Evolutionary conservation across 2,329 filamentous ascomycete species (phyloP).

Genomic region (Botryotinia globosa): DNA sequence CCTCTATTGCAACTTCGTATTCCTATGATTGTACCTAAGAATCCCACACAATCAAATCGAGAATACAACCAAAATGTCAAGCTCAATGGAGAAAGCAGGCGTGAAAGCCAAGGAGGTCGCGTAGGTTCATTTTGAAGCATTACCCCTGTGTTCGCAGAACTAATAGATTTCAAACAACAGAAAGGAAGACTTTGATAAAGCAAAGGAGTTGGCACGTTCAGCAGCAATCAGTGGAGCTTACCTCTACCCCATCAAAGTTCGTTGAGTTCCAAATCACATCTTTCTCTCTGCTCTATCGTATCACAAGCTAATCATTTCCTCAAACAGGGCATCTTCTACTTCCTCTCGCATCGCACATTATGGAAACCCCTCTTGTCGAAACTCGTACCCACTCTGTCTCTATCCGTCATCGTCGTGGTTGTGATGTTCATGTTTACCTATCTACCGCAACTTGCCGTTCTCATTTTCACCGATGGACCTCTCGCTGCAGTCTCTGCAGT

Average conservation of each 20-base stretch:
- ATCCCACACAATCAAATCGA: neutral
- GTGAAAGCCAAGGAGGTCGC: constrained; percentile 39
- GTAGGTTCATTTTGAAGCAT: constrained; percentile 28
- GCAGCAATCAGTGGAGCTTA: constrained; percentile 76
- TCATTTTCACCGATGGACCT: constrained; percentile 82
- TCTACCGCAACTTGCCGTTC: constrained; percentile 75
- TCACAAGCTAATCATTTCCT: constrained; percentile 22
- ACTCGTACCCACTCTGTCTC: constrained; percentile 59
- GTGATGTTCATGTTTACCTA: constrained; percentile 90
- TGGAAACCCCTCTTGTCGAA: constrained; percentile 59
- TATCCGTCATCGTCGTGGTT: constrained; percentile 69
- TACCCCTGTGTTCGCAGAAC: neutral
- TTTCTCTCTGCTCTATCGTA: constrained; percentile 11
- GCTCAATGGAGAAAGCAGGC: constrained; percentile 32
- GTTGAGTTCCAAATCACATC: neutral
- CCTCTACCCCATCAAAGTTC: constrained; percentile 75
- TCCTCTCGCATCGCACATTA: constrained; percentile 52
- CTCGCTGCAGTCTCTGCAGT: constrained; percentile 71
- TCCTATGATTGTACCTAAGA: neutral
- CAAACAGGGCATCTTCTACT: constrained; percentile 58
- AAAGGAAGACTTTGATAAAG: constrained; percentile 68
- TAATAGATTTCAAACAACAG: constrained; percentile 40
- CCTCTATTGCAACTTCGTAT: neutral
- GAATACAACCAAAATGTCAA: constrained; percentile 27
- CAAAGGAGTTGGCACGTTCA: constrained; percentile 61